Evolutionary conservation across 352 stramenopile genomes (phyloP).

Genomic region (Pythium oligandrum): DNA sequence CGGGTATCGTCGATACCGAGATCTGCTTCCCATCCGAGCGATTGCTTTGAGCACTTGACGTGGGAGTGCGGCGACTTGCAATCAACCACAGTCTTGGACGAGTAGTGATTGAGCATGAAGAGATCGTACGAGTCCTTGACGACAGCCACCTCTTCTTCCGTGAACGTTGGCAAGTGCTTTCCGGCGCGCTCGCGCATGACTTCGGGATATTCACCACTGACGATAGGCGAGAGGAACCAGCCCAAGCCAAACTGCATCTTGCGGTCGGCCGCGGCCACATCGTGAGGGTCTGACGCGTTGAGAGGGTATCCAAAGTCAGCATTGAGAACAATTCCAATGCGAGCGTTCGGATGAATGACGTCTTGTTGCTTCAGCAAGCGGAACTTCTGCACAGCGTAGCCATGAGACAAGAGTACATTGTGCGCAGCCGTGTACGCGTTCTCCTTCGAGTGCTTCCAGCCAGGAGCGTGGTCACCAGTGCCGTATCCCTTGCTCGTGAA

Average conservation of each 20-base stretch:
- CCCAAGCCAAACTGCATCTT: slow-evolving; percentile 89
- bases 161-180: slow-evolving; percentile 84
- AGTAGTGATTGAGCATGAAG: slow-evolving; percentile 95
- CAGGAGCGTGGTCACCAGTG: slow-evolving; percentile 42
- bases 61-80: slow-evolving; percentile 26
- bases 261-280: slow-evolving; percentile 63
- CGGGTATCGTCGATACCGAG: slow-evolving; percentile 48
- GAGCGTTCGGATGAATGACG: slow-evolving; percentile 35
- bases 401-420: slow-evolving; percentile 91
- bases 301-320: slow-evolving; percentile 72
- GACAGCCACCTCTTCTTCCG: slow-evolving; percentile 50
- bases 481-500: slow-evolving; percentile 86
- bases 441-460: slow-evolving; percentile 26
- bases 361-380: slow-evolving; percentile 54
- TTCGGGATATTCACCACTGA: slow-evolving; percentile 88
- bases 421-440: slow-evolving; percentile 70
- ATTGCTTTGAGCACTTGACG: slow-evolving; percentile 30
- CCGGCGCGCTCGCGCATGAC: slow-evolving; percentile 85
- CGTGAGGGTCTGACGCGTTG: slow-evolving; percentile 40
- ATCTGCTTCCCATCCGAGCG: slow-evolving; percentile 39
- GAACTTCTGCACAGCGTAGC: slow-evolving; percentile 80
- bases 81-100: slow-evolving; percentile 54
- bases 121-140: slow-evolving; percentile 90
- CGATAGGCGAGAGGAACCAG: slow-evolving; percentile 92
- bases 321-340: slow-evolving; percentile 92